These are phyloP conservation scores for Hyphopichia buzzinii DNA, from an alignment of 1,139 yeast genomes.

Conservation along the genomic window DNA sequence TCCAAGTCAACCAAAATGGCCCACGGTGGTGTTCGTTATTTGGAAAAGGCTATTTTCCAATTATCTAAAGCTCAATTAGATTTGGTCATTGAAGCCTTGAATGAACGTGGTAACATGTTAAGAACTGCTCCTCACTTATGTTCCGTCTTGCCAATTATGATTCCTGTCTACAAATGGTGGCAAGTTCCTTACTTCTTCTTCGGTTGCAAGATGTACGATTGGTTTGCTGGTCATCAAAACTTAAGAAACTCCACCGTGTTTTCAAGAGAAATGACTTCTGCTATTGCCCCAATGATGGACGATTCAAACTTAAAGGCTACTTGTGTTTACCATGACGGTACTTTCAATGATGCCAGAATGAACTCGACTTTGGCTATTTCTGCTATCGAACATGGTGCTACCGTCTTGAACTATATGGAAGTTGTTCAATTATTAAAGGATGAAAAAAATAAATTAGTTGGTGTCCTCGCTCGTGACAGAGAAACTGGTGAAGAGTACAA, in stretches of 20 bases:
- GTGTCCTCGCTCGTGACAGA: constrained; percentile 73
- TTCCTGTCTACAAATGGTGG: constrained; percentile 95
- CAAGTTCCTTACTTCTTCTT: constrained; percentile 91
- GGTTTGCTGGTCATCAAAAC: constrained; percentile 89
- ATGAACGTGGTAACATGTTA: constrained; percentile 86
- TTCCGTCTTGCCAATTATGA: constrained; percentile 85
- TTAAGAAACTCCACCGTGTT: constrained; percentile 76
- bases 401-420: constrained; percentile 82
- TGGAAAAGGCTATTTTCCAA: constrained; percentile 92
- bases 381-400: constrained; percentile 86
- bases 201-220: constrained; percentile 90
- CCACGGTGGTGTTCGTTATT: constrained; percentile 94
- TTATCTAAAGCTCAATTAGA: constrained; percentile 88
- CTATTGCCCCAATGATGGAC: constrained; percentile 87
- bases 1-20: constrained; percentile 97
- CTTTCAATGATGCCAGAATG: constrained; percentile 91
- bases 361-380: constrained; percentile 83
- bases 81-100: constrained; percentile 89
- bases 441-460: constrained; percentile 55
- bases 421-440: constrained; percentile 75
- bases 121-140: constrained; percentile 93
- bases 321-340: constrained; percentile 91
- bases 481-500: constrained; percentile 65
- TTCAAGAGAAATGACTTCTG: constrained; percentile 64
- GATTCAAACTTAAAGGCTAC: constrained; percentile 81